Evolutionary conservation across 768 basidiomycete species (phyloP), one percentile per base, ranked within the genome.

Genomic region (Hortiboletus flavorubellus): DNA sequence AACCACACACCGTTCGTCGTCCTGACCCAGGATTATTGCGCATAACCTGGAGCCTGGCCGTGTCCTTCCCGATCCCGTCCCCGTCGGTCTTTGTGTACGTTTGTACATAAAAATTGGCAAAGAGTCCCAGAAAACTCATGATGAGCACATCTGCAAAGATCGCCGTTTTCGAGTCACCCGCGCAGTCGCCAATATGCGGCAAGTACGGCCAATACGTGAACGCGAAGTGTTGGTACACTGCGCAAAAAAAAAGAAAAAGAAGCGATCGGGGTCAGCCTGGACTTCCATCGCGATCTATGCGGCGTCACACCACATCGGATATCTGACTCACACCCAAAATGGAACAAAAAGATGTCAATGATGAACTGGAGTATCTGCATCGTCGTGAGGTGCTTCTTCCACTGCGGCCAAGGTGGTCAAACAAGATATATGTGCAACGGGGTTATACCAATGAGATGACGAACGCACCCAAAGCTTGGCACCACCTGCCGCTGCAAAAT

Each of bases 401-500:
- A 68, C 66, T 68, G 30, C n/a, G 5, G 15, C 15, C 16, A 41
- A 30, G 18, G 31, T 21, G 4, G n/a, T 49, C 41, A 26, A 21
- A n/a, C 5, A 42, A 21, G 7, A 45, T 42, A 23, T 54, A 52
- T 56, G 48, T 46, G 30, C 39, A 30, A 35, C 26, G 15, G 40
- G 34, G 46, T 18, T 11, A 40, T 7, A 16, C 7, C 16, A 18
- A 5, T 1, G n/a, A n/a, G 10, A 12, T 11, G 31, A 12, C 40
- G 3, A 23, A 58, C 56, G 40, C 35, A 67, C 68, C 68, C 68
- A 68, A 8, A 55, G 23, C 47, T 57, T 69, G 21, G 55, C 38
- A 6, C 68, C 66, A 14, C 93, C 93, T 51, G 95, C 93, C 37
- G 93, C 91, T n/a, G 91, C 91, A 70, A 87, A 97, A 76, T 98